Evolutionary conservation across 257 asterid genomes (phyloP).

Genomic region (Plantago major): DNA sequence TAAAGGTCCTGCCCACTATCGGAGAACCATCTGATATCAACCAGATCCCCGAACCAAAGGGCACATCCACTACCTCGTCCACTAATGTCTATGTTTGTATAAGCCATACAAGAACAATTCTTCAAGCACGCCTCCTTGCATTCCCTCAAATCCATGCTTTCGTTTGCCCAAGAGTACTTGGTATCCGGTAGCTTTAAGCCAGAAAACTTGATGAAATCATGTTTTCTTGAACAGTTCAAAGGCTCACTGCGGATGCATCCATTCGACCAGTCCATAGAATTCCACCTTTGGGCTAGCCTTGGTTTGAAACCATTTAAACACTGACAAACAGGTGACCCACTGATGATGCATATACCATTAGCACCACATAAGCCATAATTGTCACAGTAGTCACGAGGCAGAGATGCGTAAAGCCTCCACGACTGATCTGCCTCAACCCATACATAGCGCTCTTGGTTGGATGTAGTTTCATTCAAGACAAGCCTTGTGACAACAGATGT

Average conservation of each 20-base stretch:
- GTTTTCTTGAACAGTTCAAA: constrained; percentile 26
- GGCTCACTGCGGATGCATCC: constrained; percentile 31
- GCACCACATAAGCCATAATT: constrained; percentile 32
- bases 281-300: constrained; percentile 26
- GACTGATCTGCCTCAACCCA: constrained; percentile 32
- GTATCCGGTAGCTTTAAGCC: constrained; percentile 37
- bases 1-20: constrained; percentile 35
- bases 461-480: constrained; percentile 25
- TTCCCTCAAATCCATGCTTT: constrained; percentile 32
- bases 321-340: constrained; percentile 35
- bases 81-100: constrained; percentile 30
- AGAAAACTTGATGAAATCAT: constrained; percentile 29
- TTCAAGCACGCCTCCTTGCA: constrained; percentile 35
- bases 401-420: constrained; percentile 30
- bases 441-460: constrained; percentile 22
- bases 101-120: constrained; percentile 47
- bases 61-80: constrained; percentile 34
- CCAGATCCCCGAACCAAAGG: constrained; percentile 34
- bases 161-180: constrained; percentile 22
- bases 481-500: constrained; percentile 30
- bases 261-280: constrained; percentile 40
- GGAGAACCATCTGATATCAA: constrained; percentile 25
- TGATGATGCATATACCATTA: constrained; percentile 31
- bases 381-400: constrained; percentile 38
- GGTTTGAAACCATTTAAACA: constrained; percentile 39